A percentile compares a stretch with the other conserved stretches of the same genome.
phyloP scores from a whole-genome alignment of 1,284 basidiomycete species.

The Marasmius oreades region DNA sequence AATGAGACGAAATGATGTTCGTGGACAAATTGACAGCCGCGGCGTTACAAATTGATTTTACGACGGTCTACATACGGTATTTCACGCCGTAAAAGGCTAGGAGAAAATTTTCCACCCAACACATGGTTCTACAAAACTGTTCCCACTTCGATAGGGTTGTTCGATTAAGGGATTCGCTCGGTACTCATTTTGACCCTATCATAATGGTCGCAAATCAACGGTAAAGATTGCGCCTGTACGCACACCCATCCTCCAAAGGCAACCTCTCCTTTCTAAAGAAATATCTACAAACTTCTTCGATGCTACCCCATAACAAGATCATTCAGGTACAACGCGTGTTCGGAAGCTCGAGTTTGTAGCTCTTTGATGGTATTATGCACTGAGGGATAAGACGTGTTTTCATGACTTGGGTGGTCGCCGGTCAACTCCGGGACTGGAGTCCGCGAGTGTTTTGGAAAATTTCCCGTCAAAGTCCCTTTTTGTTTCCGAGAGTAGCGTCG shows the following conservation, averaged over 20 bases:
- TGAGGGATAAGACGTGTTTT: neutral
- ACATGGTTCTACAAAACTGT: neutral
- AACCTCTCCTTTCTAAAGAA: neutral
- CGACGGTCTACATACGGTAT: no score
- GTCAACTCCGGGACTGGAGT: neutral
- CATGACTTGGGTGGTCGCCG: neutral
- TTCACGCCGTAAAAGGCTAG: no score
- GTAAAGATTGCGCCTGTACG: neutral
- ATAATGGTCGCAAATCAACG: neutral
- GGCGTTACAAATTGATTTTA: no score
- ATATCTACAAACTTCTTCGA: constrained; percentile 3
- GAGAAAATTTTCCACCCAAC: neutral
- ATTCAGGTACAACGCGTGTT: neutral
- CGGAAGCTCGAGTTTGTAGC: neutral
- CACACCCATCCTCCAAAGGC: neutral
- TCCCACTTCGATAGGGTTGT: neutral
- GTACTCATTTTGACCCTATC: neutral
- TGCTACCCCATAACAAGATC: neutral
- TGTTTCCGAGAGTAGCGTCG: neutral
- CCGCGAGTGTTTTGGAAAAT: neutral
- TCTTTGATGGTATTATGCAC: neutral
- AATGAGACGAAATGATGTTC: no score
- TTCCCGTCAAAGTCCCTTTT: neutral
- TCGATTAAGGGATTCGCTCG: neutral
- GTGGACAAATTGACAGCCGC: no score